Conservation (phyloP, 352 stramenopile genomes). For the Elongisporangium undulatum region DNA sequence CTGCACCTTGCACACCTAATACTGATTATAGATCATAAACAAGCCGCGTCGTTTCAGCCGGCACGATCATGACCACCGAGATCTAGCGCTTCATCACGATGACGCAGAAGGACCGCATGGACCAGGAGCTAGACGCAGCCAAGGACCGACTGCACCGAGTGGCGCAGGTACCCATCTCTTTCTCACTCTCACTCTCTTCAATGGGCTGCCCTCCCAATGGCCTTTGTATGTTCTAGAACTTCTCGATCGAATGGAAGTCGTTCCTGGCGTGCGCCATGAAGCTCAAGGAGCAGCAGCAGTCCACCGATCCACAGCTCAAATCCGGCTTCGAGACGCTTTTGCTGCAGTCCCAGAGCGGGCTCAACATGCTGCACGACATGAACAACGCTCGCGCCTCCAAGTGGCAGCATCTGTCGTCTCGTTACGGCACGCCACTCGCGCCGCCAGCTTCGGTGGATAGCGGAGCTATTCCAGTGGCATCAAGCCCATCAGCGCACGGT, state of each 20-base stretch:
- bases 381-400: constrained; percentile 20
- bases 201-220: neutral
- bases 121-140: constrained; percentile 26
- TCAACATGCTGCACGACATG: constrained; percentile 50
- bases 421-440: constrained; percentile 7
- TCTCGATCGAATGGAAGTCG: constrained; percentile 54
- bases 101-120: constrained; percentile 1
- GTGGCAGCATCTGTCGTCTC: constrained; percentile 26
- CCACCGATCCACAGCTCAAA: neutral
- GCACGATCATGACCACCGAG: neutral
- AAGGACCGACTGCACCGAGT: constrained; percentile 25
- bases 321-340: constrained; percentile 35
- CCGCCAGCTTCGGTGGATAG: neutral
- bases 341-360: constrained; percentile 42
- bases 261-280: constrained; percentile 51
- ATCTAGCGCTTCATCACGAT: neutral
- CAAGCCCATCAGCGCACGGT: neutral
- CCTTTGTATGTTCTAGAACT: constrained; percentile 24
- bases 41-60: neutral
- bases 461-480: neutral
- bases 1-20: neutral
- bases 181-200: neutral
- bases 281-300: constrained; percentile 22
- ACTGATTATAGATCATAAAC: neutral
- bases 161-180: constrained; percentile 26